These are phyloP conservation scores for Fagus crenata DNA, from an alignment of 306 rosid genomes.

Conservation along the genomic window DNA sequence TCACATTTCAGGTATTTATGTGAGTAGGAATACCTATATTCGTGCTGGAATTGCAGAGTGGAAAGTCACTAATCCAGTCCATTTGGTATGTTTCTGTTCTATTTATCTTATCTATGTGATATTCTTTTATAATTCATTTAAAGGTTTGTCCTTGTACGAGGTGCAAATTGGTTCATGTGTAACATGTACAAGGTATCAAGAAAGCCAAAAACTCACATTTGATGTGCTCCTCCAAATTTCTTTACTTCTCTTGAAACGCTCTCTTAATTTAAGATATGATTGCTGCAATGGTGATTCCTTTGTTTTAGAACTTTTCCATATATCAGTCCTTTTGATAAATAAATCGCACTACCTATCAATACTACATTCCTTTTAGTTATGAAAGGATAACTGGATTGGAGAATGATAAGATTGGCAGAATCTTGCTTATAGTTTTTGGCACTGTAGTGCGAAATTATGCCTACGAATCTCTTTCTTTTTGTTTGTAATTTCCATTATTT, in stretches of 20 bases:
- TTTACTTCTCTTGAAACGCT: not conserved
- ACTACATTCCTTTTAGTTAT: not conserved
- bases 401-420: not conserved
- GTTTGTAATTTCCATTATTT: not conserved
- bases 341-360: not conserved
- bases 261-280: too few relatives aligned
- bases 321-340: not conserved
- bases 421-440: not conserved
- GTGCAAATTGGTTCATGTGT: not conserved
- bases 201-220: not conserved
- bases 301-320: too few relatives aligned
- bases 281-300: too few relatives aligned
- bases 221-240: not conserved
- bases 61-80: constrained; percentile 88
- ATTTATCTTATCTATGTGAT: not conserved
- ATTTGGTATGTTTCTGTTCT: constrained; percentile 59
- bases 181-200: not conserved
- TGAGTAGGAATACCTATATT: constrained; percentile 93
- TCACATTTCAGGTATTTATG: constrained; percentile 70
- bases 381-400: not conserved
- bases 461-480: not conserved
- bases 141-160: not conserved
- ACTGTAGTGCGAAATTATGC: not conserved
- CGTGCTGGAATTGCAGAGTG: constrained; percentile 92
- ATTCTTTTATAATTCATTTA: not conserved